Conservation (phyloP, 2,329 filamentous ascomycete genomes). For the Arthrobotrys musiformis region DNA sequence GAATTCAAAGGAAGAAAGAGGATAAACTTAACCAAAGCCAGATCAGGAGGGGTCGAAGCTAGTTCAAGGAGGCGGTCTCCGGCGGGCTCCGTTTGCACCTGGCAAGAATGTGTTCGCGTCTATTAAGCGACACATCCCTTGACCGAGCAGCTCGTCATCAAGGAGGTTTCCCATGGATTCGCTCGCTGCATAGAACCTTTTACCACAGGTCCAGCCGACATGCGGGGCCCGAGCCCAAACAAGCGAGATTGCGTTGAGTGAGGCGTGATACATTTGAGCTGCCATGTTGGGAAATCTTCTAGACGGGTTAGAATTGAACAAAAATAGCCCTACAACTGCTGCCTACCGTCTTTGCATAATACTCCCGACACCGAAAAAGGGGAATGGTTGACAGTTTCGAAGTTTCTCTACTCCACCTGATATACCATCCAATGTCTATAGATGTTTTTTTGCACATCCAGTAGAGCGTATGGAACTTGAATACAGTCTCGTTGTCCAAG, state of each 20-base stretch:
- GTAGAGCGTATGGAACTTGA: neutral
- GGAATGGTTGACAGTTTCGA: neutral
- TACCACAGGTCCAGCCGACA: constrained; percentile 53
- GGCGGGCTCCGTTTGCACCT: constrained; percentile 41
- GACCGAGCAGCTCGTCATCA: neutral
- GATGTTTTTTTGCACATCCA: neutral
- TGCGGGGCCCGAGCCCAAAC: constrained; percentile 32
- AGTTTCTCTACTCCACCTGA: neutral
- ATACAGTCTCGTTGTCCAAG: constrained; percentile 22
- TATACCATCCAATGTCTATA: neutral
- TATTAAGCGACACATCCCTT: constrained; percentile 49
- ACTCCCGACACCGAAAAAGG: constrained; percentile 10
- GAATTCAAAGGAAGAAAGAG: constrained; percentile 19
- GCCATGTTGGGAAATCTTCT: constrained; percentile 54
- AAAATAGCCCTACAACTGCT: constrained; percentile 53
- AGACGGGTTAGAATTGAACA: constrained; percentile 42
- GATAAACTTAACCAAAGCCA: constrained; percentile 16
- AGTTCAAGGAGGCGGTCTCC: constrained; percentile 33
- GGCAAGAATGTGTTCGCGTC: constrained; percentile 41
- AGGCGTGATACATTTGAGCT: constrained; percentile 39
- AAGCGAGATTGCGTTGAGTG: constrained; percentile 55
- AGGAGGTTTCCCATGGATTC: constrained; percentile 51
- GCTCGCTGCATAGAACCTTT: constrained; percentile 36
- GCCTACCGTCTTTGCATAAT: constrained; percentile 54
- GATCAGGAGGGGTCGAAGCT: constrained; percentile 13